Evolutionary conservation across 805 yeast genomes (phyloP).

Genomic region (Candida sphagnicola): DNA sequence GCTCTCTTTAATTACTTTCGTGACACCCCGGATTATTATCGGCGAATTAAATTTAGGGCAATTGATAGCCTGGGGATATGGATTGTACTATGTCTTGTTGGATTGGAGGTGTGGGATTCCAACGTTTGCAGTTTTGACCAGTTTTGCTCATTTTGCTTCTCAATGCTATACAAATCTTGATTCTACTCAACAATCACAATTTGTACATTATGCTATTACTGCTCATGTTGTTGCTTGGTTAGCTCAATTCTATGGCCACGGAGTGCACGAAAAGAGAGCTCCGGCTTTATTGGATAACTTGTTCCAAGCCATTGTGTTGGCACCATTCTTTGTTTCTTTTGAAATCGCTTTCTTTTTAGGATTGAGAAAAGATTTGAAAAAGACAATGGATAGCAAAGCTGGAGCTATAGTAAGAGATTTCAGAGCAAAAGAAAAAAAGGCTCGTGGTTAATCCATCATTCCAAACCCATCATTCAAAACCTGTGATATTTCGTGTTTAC

Average conservation of each 20-base stretch:
- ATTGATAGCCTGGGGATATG: conserved; percentile 43
- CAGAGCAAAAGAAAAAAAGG: conserved; percentile 13
- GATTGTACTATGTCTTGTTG: conserved; percentile 54
- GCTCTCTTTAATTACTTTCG: conserved; percentile 45
- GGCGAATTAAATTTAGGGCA: conserved; percentile 43
- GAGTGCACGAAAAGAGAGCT: conserved; percentile 69
- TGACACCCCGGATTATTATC: conserved; percentile 19
- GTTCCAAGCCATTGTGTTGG: conserved; percentile 80
- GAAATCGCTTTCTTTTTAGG: conserved; percentile 75
- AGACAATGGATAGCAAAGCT: conserved; percentile 45
- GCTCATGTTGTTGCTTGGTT: conserved; percentile 65
- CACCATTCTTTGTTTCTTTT: conserved; percentile 84
- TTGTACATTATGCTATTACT: conserved; percentile 24
- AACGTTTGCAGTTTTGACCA: conserved; percentile 18
- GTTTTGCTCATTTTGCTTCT: conserved; percentile 20
- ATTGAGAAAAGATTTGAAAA: conserved; percentile 46
- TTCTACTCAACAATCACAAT: conserved; percentile 6
- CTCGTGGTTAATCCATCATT: too few relatives aligned
- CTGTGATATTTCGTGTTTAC: too few relatives aligned
- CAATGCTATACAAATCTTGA: conserved; percentile 14
- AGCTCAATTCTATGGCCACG: conserved; percentile 87
- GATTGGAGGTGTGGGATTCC: conserved; percentile 44
- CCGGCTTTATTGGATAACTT: conserved; percentile 87
- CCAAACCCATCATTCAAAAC: too few relatives aligned
- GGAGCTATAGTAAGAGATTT: conserved; percentile 35